Evolutionary conservation across 352 stramenopile genomes (phyloP).

Genomic region (Plasmopara viticola): DNA sequence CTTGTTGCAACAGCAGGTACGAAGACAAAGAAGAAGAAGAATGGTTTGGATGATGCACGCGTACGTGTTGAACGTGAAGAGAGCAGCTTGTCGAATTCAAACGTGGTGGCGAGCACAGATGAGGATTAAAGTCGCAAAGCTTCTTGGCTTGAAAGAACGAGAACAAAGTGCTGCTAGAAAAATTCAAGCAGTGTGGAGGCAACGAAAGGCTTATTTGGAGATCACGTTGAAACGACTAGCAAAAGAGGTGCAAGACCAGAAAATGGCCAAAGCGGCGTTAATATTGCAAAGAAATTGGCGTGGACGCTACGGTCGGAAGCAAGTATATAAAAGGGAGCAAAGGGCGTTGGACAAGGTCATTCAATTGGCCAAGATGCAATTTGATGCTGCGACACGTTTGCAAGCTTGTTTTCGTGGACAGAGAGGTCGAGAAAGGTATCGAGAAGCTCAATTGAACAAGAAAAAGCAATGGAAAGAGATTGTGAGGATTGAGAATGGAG

Average conservation of each 20-base stretch:
- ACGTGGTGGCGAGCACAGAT: constrained; percentile 47
- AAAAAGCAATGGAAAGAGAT: constrained; percentile 90
- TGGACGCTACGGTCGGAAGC: constrained; percentile 24
- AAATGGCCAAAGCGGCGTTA: constrained; percentile 24
- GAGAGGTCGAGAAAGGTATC: constrained; percentile 57
- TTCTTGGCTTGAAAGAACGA: constrained; percentile 28
- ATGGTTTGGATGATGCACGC: constrained; percentile 26
- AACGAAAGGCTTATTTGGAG: constrained; percentile 38
- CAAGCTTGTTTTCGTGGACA: constrained; percentile 68
- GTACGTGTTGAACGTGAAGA: constrained; percentile 22
- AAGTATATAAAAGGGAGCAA: constrained; percentile 18
- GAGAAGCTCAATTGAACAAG: constrained; percentile 43
- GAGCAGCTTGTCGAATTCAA: constrained; percentile 40
- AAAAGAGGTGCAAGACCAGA: constrained; percentile 31
- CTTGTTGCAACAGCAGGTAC: constrained; percentile 36
- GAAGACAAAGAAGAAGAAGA: constrained; percentile 31
- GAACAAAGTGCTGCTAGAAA: constrained; percentile 43
- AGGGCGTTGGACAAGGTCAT: constrained; percentile 35
- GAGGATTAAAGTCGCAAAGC: constrained; percentile 30
- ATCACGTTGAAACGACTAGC: constrained; percentile 35
- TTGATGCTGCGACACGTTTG: constrained; percentile 68
- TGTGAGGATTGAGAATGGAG: constrained; percentile 59
- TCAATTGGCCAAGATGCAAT: constrained; percentile 43
- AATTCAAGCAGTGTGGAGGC: constrained; percentile 57
- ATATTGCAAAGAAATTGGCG: constrained; percentile 51